Base-by-base conservation (phyloP, 306 rosid species). In the Vigna mungo region DNA sequence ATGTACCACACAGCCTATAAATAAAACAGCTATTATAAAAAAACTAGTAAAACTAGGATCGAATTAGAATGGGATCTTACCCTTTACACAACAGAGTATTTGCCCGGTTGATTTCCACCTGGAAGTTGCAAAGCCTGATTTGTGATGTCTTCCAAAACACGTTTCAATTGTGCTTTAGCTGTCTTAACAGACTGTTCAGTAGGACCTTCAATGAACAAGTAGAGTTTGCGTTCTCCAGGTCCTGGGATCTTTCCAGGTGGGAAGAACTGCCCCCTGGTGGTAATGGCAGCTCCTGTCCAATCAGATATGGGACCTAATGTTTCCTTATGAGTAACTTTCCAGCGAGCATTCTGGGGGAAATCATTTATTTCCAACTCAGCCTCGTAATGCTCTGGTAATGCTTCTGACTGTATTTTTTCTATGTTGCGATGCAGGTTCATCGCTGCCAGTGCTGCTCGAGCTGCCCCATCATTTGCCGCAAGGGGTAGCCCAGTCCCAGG, bases 251-350 rank as follows among this genome's bases (percentile, higher is more conserved):
- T 89, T 15, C 98, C 97, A 20, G 94, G 91, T 49, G 93, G 97
- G 83, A 87, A 90, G 84, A 59, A 92, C 83, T 94, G 97, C 47
- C 98, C 98, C 89, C 98, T 90, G 2, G 97, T 94, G 72, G 98
- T 91, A 80, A 94, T 94, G 44, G 98, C 98, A 51, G 97, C 98
- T 86, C 98, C 98, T 18, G 97, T 91, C 96, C 96, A 94, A 43
- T 91, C 97, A 6, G 94, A 91, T 77, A 92, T 89, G 21, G 97
- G 96, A 14, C 96, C 98, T 78, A 92, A 86, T 27, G 98, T 94
- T 78, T 94, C 98, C 91, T 94, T 94, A 83, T 94, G 98, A 37
- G 97, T 91, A 52, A 94, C 98, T 86, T 92, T 94, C 98, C 97
- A 94, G 67, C 98, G 81, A 65, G 98, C 98, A 87, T 90, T 94